These are phyloP conservation scores for Aspergillus sp. DNA, from an alignment of 2,329 filamentous ascomycete genomes.

Conservation along the genomic window DNA sequence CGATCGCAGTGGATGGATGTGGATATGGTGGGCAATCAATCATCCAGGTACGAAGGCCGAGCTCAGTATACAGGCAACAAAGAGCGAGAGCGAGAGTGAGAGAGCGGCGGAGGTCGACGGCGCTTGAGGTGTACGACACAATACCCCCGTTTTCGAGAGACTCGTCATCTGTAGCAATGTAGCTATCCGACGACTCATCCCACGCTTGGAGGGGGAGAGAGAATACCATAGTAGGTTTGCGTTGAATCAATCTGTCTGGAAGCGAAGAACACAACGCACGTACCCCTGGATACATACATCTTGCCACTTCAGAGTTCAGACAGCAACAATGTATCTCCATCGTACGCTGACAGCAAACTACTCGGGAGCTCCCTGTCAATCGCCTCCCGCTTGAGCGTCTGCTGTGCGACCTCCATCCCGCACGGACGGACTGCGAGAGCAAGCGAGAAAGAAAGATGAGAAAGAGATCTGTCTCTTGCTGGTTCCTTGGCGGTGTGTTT, in stretches of 20 bases:
- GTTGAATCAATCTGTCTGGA: neutral
- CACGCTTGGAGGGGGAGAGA: neutral
- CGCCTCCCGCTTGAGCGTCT: conserved; percentile 3
- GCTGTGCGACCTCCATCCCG: conserved; percentile 4
- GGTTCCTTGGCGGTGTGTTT: neutral
- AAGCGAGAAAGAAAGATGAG: neutral
- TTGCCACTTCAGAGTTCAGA: neutral
- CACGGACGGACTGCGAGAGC: conserved; percentile 3
- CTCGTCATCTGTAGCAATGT: conserved; percentile 5
- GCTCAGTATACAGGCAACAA: too few relatives aligned
- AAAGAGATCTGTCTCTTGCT: neutral
- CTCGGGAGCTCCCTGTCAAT: conserved; percentile 10
- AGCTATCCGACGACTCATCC: conserved; percentile 1
- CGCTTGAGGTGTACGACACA: neutral
- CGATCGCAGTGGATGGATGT: neutral
- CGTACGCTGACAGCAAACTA: neutral
- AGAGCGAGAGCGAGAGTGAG: too few relatives aligned
- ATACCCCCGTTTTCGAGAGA: neutral
- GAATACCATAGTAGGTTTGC: neutral
- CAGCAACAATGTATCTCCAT: neutral
- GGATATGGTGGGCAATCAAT: neutral
- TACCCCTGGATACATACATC: neutral
- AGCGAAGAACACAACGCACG: neutral
- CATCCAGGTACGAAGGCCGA: neutral
- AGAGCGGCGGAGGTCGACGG: too few relatives aligned